A percentile compares a stretch with the other conserved stretches of the same genome.
These are phyloP conservation scores for Erodium maritimum DNA, from an alignment of 345 rosid species.

Conservation along the genomic window DNA sequence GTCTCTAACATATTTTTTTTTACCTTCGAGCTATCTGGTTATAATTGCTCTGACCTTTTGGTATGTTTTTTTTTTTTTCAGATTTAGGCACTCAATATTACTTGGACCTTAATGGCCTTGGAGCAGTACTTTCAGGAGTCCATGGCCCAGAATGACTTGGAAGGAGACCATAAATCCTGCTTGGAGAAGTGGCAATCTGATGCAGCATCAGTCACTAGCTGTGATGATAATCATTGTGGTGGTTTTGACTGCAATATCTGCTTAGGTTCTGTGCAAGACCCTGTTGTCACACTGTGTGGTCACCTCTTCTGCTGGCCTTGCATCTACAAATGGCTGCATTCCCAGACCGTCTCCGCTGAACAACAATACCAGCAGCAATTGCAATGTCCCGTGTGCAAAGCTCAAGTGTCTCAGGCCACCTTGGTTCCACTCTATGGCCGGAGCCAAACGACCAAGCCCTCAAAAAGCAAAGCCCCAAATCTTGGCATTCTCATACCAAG, in stretches of 20 bases:
- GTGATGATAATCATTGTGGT: slow-evolving; percentile 9
- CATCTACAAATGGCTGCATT: slow-evolving; percentile 26
- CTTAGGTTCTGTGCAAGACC: slow-evolving; percentile 18
- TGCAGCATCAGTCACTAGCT: neutral
- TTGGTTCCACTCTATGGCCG: slow-evolving; percentile 79
- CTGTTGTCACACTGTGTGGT: slow-evolving; percentile 27
- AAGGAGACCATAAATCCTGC: slow-evolving; percentile 5
- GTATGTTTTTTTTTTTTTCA: slow-evolving; percentile 7
- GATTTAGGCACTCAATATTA: slow-evolving; percentile 5
- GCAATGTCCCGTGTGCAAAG: slow-evolving; percentile 90
- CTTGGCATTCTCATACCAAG: slow-evolving; percentile 26
- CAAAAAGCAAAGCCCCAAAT: slow-evolving; percentile 21
- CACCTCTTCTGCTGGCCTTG: slow-evolving; percentile 36
- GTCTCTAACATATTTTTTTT: too few species aligned
- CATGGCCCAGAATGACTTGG: neutral
- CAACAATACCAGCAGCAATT: slow-evolving; percentile 22
- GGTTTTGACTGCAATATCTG: slow-evolving; percentile 32
- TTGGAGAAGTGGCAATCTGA: slow-evolving; percentile 13
- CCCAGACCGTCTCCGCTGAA: neutral
- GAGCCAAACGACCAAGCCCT: slow-evolving; percentile 27
- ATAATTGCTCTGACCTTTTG: neutral
- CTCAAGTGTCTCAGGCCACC: slow-evolving; percentile 53
- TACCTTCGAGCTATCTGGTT: neutral
- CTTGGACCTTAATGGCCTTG: slow-evolving; percentile 6
- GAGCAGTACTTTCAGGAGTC: slow-evolving; percentile 15